phyloP scores from a whole-genome alignment of 176 grass and related monocot species.

The Ensete ventricosum region DNA sequence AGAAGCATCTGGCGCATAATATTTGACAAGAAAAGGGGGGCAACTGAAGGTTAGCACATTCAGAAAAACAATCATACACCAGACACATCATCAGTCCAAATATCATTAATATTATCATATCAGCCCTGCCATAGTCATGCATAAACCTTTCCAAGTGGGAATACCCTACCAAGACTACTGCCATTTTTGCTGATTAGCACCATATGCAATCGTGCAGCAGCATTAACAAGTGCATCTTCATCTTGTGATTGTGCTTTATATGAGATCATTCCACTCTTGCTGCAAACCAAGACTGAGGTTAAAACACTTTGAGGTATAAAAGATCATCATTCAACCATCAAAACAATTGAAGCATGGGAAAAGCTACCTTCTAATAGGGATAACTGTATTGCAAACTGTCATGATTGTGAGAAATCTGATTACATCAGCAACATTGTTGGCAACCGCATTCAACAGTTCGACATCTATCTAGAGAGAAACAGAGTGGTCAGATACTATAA shows the following conservation, averaged over 20 bases:
- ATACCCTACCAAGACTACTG: slow-evolving; percentile 40
- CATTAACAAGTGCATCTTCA: slow-evolving; percentile 90
- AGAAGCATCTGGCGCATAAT: background rate
- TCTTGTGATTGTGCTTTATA: slow-evolving; percentile 98
- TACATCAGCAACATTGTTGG: slow-evolving; percentile 58
- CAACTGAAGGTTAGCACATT: background rate
- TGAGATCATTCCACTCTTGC: slow-evolving; percentile 40
- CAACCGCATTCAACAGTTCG: slow-evolving; percentile 61
- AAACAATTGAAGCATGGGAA: background rate
- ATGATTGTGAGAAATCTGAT: slow-evolving; percentile 78
- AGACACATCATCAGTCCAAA: background rate
- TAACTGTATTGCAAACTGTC: slow-evolving; percentile 89
- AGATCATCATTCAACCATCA: slow-evolving; percentile 13
- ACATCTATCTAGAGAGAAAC: slow-evolving; percentile 54
- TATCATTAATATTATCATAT: background rate
- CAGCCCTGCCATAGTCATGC: background rate
- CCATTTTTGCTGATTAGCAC: slow-evolving; percentile 59
- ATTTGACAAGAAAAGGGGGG: slow-evolving; percentile 21
- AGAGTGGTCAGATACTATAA: slow-evolving; percentile 23
- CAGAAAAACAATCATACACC: background rate
- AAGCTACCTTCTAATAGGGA: slow-evolving; percentile 68
- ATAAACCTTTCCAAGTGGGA: background rate
- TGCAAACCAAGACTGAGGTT: slow-evolving; percentile 28
- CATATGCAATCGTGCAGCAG: slow-evolving; percentile 68
- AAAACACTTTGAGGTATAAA: slow-evolving; percentile 13